These are phyloP conservation scores for Plicaturopsis crispa DNA, from an alignment of 768 basidiomycete genomes.

Conservation along the genomic window DNA sequence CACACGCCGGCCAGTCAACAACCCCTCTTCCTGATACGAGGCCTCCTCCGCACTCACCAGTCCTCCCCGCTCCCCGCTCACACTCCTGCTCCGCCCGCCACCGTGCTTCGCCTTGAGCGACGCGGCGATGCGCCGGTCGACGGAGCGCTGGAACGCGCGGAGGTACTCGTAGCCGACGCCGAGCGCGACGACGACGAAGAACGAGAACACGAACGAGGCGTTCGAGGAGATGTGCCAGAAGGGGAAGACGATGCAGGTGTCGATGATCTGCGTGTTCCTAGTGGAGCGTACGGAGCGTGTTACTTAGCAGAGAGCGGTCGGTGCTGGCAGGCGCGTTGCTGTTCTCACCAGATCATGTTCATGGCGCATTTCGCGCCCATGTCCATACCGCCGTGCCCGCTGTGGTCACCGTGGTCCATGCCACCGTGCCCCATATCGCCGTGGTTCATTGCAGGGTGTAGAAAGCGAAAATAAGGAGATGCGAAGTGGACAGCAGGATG, in stretches of 20 bases:
- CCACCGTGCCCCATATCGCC: too few species aligned
- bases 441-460: not conserved
- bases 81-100: conserved; percentile 23
- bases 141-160: conserved; percentile 47
- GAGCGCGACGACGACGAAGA: conserved; percentile 53
- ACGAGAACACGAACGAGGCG: conserved; percentile 54
- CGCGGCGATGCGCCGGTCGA: conserved; percentile 54
- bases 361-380: conserved; percentile 53
- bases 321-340: conserved; percentile 6
- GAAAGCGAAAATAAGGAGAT: too few species aligned
- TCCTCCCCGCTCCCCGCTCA: not conserved
- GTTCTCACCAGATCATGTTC: conserved; percentile 86
- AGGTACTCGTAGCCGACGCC: conserved; percentile 80
- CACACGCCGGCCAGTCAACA: conserved; percentile 39
- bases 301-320: not conserved
- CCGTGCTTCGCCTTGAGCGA: conserved; percentile 36
- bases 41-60: conserved; percentile 36
- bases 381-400: conserved; percentile 39
- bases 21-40: too few species aligned
- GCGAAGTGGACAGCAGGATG: too few species aligned
- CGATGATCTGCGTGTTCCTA: conserved; percentile 71
- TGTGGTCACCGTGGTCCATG: conserved; percentile 34
- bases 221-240: conserved; percentile 67
- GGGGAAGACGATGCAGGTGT: conserved; percentile 77
- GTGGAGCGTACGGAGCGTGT: not conserved